Conservation (phyloP, 345 rosid species). For the Eutrema yunnanense region DNA sequence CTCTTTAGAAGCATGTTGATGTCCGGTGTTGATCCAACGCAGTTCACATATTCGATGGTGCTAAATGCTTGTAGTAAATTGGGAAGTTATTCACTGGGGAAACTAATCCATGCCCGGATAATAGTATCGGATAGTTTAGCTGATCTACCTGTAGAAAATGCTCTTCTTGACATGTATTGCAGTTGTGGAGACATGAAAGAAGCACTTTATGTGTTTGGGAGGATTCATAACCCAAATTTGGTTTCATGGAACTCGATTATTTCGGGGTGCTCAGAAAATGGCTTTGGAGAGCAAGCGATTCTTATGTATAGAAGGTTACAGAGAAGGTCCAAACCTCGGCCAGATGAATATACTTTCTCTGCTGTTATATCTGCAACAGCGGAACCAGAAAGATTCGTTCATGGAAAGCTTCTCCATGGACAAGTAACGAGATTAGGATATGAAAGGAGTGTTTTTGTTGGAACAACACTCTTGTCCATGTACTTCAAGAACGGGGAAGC, state of each 20-base stretch:
- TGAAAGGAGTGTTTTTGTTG: slow-evolving; percentile 50
- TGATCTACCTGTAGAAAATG: slow-evolving; percentile 68
- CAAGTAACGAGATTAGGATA: slow-evolving; percentile 50
- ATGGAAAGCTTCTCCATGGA: slow-evolving; percentile 65
- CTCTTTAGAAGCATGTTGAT: slow-evolving; percentile 47
- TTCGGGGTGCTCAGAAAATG: slow-evolving; percentile 58
- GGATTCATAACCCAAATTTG: slow-evolving; percentile 44
- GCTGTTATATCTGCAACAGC: slow-evolving; percentile 54
- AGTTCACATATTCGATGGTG: slow-evolving; percentile 64
- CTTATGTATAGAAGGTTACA: slow-evolving; percentile 41
- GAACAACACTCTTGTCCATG: slow-evolving; percentile 64
- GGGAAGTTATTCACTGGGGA: slow-evolving; percentile 42
- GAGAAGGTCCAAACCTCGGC: slow-evolving; percentile 37
- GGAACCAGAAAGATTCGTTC: slow-evolving; percentile 28
- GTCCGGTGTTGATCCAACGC: slow-evolving; percentile 48
- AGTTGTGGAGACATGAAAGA: slow-evolving; percentile 46
- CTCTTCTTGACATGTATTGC: slow-evolving; percentile 81
- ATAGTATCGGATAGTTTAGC: slow-evolving; percentile 40
- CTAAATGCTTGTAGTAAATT: slow-evolving; percentile 60
- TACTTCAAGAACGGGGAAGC: slow-evolving; percentile 57
- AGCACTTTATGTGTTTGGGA: slow-evolving; percentile 41
- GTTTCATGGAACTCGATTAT: slow-evolving; percentile 89
- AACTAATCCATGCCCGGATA: slow-evolving; percentile 47
- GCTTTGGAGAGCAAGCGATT: slow-evolving; percentile 50
- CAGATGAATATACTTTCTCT: slow-evolving; percentile 77